Evolutionary conservation across 2,329 filamentous ascomycete genomes (phyloP), one percentile per base, ranked within the genome.

Genomic region (Fusarium veterinarium): DNA sequence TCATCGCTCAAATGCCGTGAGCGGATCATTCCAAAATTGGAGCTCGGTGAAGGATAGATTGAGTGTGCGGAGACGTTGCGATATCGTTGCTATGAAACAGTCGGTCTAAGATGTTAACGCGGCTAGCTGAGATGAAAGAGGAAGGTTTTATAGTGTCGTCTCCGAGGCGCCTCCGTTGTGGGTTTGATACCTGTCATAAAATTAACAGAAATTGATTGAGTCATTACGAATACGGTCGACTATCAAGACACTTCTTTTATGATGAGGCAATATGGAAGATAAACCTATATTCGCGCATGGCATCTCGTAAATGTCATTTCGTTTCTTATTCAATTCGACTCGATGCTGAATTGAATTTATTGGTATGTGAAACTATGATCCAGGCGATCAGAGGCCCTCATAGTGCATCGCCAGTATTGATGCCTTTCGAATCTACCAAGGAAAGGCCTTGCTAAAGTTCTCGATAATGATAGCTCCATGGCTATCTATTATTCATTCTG

Each of bases 31-130:
- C 71, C 60, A 62, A 45, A 35, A 51, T 46, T 30, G 63, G 67
- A 64, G 46, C 71, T 72, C 67, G 67, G 71, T 74, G 63, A 73
- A 51, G 44, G 46, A 45, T 46, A 44, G n/a, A 49, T 49, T 42
- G 55, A 59, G 62, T 57, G 69, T 72, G 59, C 37, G 49, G 57
- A 44, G 49, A 38, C 42, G 41, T 49, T 48, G 57, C 40, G 31
- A 64, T 61, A 37, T 49, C 9, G 30, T 49, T 35, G 56, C 59
- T 44, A 46, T 64, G 66, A 71, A 63, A 53, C 37, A 72, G 59
- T 73, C 58, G 60, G 56, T 58, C 69, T 48, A 66, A 64, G 44
- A 60, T 45, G 33, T 37, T n/a, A 58, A 59, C 37, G 63, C 53
- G 44, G 48, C 41, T 73, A 65, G 44, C 40, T 23, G 30, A 49